These are phyloP conservation scores for Candida hungchunana DNA, from an alignment of 805 yeast genomes.

Conservation along the genomic window DNA sequence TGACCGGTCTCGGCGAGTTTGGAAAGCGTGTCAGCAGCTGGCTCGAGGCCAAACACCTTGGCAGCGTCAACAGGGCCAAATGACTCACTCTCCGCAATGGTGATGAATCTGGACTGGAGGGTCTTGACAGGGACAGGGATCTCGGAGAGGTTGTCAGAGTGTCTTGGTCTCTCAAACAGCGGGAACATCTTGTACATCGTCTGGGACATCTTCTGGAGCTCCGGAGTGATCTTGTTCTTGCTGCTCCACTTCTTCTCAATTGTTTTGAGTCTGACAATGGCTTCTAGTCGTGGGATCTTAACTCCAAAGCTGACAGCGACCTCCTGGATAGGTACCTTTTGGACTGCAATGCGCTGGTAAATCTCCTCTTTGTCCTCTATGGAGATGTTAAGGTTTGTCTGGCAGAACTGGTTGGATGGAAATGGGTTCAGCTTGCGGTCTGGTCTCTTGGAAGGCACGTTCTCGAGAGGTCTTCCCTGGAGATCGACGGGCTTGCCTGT, in stretches of 20 bases:
- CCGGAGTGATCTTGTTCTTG: slow-evolving; percentile 48
- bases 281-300: slow-evolving; percentile 84
- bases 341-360: slow-evolving; percentile 47
- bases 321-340: slow-evolving; percentile 58
- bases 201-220: slow-evolving; percentile 53
- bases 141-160: slow-evolving; percentile 80
- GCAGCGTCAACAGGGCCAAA: slow-evolving; percentile 97
- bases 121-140: slow-evolving; percentile 88
- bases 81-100: slow-evolving; percentile 91
- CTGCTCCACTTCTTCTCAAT: slow-evolving; percentile 61
- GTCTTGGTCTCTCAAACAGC: slow-evolving; percentile 44
- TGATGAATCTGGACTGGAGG: slow-evolving; percentile 72
- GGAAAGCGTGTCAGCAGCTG: slow-evolving; percentile 77
- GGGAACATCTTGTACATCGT: slow-evolving; percentile 83
- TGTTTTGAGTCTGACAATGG: slow-evolving; percentile 63
- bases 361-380: slow-evolving; percentile 57
- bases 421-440: slow-evolving; percentile 61
- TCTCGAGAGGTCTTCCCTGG: slow-evolving; percentile 16
- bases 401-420: slow-evolving; percentile 67
- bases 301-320: slow-evolving; percentile 76
- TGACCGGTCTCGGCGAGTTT: slow-evolving; percentile 58
- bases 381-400: slow-evolving; percentile 60
- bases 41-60: slow-evolving; percentile 70
- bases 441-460: slow-evolving; percentile 6
- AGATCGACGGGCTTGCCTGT: slow-evolving; percentile 30